Evolutionary conservation across 805 yeast species (phyloP), one percentile per base, ranked within the genome.

Genomic region (Scheffersomyces stipitis): DNA sequence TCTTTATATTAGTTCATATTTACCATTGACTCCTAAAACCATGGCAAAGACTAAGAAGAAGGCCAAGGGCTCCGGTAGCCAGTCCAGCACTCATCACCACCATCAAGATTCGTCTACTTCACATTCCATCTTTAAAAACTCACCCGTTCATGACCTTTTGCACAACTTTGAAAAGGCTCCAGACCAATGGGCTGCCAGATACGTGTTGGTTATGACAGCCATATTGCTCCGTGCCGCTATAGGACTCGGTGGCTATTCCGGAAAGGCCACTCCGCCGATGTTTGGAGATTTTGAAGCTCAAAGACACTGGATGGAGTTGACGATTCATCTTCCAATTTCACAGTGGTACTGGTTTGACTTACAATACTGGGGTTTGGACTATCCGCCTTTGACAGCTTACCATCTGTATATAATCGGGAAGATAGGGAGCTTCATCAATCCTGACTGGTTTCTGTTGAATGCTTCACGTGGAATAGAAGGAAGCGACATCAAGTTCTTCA

Each of bases 201-300:
- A 87, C 57, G 78, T 87, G 31, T 76, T 86, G 17, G 71, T 86
- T 3, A 62, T 86, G 33, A 76, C 86, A 42, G 87, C 95, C 1
- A 59, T 90, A 4, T 77, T 91, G 8, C 73, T 89, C 2, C 72
- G 96, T 45, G 75, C 86, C 36, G 96, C 95, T 1, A 82, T 91
- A 15, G 96, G 96, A 0, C 67, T 90, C 26, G 99, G 98, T 1
- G 75, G 88, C 4, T 90, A 79, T 54, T 87, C 96, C 15, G 99
- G 99, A 0, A 57, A 60, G 42, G 63, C 64, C 6, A 65, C 71
- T 1, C 80, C 85, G 6, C 98, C 98, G 4, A 78, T 87, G 78
- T 80, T 69, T 66, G 99, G 99, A 5, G 99, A 93, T 57, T 91
- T 93, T 54, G 99, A 93, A 60, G 98, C 98, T 0, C 99, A 93